Percentiles rank a stretch among this genome's conserved stretches.
Evolutionary conservation across 768 basidiomycete species (phyloP).

Genomic region (Saitozyma sp.): DNA sequence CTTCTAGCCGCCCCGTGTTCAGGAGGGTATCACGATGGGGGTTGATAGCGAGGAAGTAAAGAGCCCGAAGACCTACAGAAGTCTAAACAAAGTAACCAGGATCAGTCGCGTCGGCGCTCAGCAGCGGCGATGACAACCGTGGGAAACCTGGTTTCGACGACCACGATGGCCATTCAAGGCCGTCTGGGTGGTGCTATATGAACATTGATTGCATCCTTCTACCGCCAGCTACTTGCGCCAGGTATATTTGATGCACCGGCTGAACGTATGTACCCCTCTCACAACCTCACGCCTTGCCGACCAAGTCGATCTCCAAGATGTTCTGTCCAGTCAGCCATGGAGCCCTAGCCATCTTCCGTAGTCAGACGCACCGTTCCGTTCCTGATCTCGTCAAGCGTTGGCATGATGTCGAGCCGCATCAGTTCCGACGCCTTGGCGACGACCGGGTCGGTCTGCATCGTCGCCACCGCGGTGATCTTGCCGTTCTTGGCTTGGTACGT

Average conservation of each 20-base stretch:
- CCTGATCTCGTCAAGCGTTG: constrained; percentile 69
- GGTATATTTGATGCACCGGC: no score
- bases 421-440: constrained; percentile 77
- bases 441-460: constrained; percentile 77
- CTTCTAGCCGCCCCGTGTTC: no score
- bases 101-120: no score
- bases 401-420: constrained; percentile 76
- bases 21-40: no score
- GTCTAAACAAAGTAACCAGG: no score
- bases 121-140: background rate
- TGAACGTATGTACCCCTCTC: no score
- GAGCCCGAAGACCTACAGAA: no score
- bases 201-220: no score
- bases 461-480: constrained; percentile 50
- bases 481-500: constrained; percentile 50
- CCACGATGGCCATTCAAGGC: background rate
- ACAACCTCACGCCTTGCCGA: constrained; percentile 7
- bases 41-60: no score
- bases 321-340: constrained; percentile 21
- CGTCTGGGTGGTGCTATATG: background rate
- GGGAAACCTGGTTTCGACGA: background rate
- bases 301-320: constrained; percentile 43
- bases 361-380: constrained; percentile 64
- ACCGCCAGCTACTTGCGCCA: no score
- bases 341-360: no score